Evolutionary conservation across 1,139 yeast genomes (phyloP).

Genomic region (Protomyces lactucae-debilis): DNA sequence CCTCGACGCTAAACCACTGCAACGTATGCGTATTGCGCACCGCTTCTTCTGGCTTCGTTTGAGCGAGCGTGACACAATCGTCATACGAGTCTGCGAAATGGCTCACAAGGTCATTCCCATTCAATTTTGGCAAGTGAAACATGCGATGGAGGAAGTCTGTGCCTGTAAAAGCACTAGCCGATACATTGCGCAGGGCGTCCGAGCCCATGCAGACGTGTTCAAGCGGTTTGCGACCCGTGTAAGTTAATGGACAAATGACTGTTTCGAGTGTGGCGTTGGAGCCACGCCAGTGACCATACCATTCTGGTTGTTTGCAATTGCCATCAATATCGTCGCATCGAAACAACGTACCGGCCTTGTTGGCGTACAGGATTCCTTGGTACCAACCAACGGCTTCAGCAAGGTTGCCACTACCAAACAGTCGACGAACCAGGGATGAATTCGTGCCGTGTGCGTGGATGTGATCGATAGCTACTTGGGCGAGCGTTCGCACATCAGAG

Average conservation of each 20-base stretch:
- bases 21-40: background rate
- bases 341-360: background rate
- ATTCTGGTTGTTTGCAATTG: background rate
- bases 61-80: background rate
- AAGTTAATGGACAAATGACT: background rate
- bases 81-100: background rate
- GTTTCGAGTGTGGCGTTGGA: constrained; percentile 6
- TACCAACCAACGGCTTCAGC: background rate
- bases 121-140: background rate
- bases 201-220: background rate
- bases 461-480: background rate
- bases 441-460: background rate
- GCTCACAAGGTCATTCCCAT: background rate
- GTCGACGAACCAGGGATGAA: background rate
- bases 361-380: background rate
- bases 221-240: background rate
- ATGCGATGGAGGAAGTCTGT: background rate
- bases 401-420: background rate
- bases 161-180: background rate
- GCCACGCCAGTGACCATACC: constrained; percentile 6
- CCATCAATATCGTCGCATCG: constrained; percentile 1
- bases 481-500: background rate
- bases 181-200: background rate
- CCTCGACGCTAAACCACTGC: background rate
- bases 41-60: background rate